Evolutionary conservation across 768 basidiomycete species (phyloP).

Genomic region (Neoboletus brunneissimus): DNA sequence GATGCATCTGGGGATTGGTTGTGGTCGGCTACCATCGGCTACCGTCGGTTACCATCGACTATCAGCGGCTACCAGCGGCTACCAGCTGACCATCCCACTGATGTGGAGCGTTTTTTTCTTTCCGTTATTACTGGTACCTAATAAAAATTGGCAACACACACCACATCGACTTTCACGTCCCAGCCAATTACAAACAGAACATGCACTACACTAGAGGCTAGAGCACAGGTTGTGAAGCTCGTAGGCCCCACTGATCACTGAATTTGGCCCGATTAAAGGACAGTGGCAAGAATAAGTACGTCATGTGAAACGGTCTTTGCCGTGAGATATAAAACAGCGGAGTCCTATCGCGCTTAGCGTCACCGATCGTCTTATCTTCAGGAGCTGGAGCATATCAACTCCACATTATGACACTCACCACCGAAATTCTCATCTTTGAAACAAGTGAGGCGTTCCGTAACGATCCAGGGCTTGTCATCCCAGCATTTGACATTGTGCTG

Average conservation of each 20-base stretch:
- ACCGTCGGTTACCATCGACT: too few relatives aligned
- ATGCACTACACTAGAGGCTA: too few relatives aligned
- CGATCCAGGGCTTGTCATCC: neutral
- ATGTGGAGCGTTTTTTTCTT: too few relatives aligned
- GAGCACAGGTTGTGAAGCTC: neutral
- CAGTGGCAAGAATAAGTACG: too few relatives aligned
- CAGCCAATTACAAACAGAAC: neutral
- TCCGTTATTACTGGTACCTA: too few relatives aligned
- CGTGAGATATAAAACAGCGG: neutral
- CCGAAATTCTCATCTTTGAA: constrained; percentile 23
- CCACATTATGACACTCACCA: constrained; percentile 17
- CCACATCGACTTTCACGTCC: neutral
- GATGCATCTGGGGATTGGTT: too few relatives aligned
- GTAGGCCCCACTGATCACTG: too few relatives aligned
- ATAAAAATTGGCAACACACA: too few relatives aligned
- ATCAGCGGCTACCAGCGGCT: too few relatives aligned
- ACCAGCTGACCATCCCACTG: too few relatives aligned
- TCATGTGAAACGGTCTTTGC: neutral
- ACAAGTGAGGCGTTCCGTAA: constrained; percentile 7
- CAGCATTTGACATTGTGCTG: constrained; percentile 10
- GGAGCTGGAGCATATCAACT: neutral
- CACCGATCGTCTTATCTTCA: neutral
- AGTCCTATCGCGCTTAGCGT: too few relatives aligned
- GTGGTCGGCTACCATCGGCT: too few relatives aligned
- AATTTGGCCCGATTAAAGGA: neutral